Evolutionary conservation across 2,329 filamentous ascomycete species (phyloP).

Genomic region (Diaporthe sp.): DNA sequence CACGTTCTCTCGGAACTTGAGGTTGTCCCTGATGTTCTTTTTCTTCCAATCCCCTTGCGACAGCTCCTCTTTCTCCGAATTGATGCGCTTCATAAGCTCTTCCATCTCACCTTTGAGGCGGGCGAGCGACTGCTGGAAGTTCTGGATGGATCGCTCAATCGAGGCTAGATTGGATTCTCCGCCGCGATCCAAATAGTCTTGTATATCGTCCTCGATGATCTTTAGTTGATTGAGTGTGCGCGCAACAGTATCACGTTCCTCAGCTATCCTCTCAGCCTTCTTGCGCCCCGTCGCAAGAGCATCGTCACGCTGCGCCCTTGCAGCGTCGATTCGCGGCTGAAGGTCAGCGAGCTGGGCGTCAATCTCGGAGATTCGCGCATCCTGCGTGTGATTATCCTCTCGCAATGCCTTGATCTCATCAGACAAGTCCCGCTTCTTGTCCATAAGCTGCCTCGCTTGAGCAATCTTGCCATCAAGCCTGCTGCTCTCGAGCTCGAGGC

Average conservation of each 20-base stretch:
- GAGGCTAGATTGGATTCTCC: slow-evolving; percentile 77
- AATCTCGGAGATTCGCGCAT: slow-evolving; percentile 73
- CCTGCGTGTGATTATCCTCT: slow-evolving; percentile 74
- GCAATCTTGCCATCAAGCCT: slow-evolving; percentile 80
- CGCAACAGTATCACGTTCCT: slow-evolving; percentile 76
- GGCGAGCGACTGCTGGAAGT: slow-evolving; percentile 73
- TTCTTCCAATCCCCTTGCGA: slow-evolving; percentile 85
- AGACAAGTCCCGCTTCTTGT: slow-evolving; percentile 80
- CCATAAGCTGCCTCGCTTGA: slow-evolving; percentile 77
- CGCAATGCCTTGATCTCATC: slow-evolving; percentile 80
- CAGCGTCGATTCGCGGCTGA: slow-evolving; percentile 79
- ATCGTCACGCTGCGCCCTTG: slow-evolving; percentile 81
- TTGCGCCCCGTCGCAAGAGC: slow-evolving; percentile 75
- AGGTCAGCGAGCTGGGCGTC: slow-evolving; percentile 81
- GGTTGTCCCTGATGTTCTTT: slow-evolving; percentile 88
- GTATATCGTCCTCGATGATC: slow-evolving; percentile 80
- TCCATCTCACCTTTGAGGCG: slow-evolving; percentile 75
- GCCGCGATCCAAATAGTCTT: slow-evolving; percentile 79
- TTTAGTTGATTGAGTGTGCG: slow-evolving; percentile 82
- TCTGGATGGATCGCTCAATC: slow-evolving; percentile 75
- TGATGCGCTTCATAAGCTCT: slow-evolving; percentile 75
- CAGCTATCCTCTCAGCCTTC: slow-evolving; percentile 77
- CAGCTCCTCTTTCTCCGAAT: slow-evolving; percentile 81
- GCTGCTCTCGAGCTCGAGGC: slow-evolving; percentile 80
- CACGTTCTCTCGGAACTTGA: slow-evolving; percentile 83